Percentiles rank a stretch among this genome's conserved stretches.
Conservation (phyloP, 2,329 filamentous ascomycete genomes). For the Magnaporthiopsis rhizophila region DNA sequence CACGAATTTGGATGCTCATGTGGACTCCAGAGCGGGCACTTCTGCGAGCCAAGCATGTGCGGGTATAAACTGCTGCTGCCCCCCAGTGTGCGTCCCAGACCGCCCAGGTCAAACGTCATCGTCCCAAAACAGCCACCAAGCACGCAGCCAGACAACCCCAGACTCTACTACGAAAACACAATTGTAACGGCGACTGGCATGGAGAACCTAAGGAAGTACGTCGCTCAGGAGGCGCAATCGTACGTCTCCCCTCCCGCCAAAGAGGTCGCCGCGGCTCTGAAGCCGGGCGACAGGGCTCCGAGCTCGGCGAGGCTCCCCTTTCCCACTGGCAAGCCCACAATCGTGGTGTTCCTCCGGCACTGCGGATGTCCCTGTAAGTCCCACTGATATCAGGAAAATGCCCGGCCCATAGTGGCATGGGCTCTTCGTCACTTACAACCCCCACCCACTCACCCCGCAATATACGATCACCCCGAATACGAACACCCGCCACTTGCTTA, state of each 20-base stretch:
- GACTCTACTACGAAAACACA: neutral
- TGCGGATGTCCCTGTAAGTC: conserved; percentile 65
- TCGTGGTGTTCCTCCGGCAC: conserved; percentile 63
- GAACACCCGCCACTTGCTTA: neutral
- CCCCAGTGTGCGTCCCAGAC: neutral
- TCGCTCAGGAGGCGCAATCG: conserved; percentile 27
- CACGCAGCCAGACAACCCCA: neutral
- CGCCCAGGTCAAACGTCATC: neutral
- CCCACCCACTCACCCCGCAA: neutral
- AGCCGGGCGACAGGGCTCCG: conserved; percentile 48
- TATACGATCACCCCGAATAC: neutral
- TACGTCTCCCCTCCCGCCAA: conserved; percentile 32
- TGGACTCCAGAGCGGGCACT: neutral
- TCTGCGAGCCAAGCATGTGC: neutral
- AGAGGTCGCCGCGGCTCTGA: conserved; percentile 37
- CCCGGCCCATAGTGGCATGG: neutral
- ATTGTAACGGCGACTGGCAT: neutral
- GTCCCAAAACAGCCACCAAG: neutral
- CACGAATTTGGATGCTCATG: neutral
- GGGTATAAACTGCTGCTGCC: neutral
- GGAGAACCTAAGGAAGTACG: neutral
- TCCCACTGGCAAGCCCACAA: conserved; percentile 45
- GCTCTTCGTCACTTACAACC: neutral
- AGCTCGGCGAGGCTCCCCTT: conserved; percentile 42
- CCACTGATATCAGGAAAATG: neutral